Conservation (phyloP, 805 yeast genomes). For the Isabelozyma rhagii region DNA sequence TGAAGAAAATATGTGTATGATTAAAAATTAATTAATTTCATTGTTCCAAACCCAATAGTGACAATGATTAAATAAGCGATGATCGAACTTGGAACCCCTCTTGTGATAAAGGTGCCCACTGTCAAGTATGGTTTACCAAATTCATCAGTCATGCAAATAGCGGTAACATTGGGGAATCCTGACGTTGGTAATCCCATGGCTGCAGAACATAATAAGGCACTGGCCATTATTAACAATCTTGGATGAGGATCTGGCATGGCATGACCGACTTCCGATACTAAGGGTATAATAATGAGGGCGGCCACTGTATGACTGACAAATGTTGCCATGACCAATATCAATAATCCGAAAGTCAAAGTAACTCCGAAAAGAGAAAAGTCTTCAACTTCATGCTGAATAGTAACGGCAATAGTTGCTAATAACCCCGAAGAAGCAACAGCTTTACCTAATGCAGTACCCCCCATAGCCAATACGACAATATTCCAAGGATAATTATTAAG, state of each 20-base stretch:
- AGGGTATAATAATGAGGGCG: conserved; percentile 40
- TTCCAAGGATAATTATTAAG: conserved; percentile 54
- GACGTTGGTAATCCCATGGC: conserved; percentile 46
- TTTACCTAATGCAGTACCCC: conserved; percentile 52
- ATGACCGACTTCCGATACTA: conserved; percentile 40
- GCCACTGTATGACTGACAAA: conserved; percentile 46
- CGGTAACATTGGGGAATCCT: conserved; percentile 44
- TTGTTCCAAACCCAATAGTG: conserved; percentile 40
- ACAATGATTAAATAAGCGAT: conserved; percentile 33
- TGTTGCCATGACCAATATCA: conserved; percentile 40
- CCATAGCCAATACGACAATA: conserved; percentile 54
- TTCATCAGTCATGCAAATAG: conserved; percentile 42
- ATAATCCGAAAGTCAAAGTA: conserved; percentile 42
- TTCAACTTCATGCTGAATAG: conserved; percentile 41
- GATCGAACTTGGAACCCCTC: conserved; percentile 41
- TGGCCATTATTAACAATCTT: conserved; percentile 37
- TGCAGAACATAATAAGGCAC: conserved; percentile 39
- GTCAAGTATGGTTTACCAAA: conserved; percentile 38
- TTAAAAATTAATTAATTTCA: conserved; percentile 26
- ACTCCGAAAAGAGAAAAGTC: conserved; percentile 43
- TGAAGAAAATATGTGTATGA: background rate
- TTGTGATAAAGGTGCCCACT: conserved; percentile 38
- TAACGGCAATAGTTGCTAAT: conserved; percentile 42
- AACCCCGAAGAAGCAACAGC: conserved; percentile 51
- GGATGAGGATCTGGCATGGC: conserved; percentile 36